These are phyloP conservation scores for Colletotrichum kahawae DNA, from an alignment of 2,329 filamentous ascomycete genomes.

Conservation along the genomic window DNA sequence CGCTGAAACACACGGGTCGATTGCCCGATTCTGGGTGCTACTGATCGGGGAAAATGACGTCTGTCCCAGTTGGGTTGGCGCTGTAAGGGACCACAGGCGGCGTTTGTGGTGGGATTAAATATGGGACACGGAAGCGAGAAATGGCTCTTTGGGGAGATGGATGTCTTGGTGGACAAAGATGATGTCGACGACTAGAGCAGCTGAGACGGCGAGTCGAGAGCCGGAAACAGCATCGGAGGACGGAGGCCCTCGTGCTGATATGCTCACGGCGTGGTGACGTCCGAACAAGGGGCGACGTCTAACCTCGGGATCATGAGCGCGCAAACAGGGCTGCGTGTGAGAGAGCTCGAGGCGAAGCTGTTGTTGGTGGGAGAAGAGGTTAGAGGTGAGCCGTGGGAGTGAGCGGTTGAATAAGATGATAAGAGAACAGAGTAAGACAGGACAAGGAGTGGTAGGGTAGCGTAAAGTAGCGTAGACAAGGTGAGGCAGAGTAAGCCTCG, in stretches of 20 bases:
- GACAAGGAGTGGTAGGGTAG: constrained; percentile 1
- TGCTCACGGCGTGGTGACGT: background rate
- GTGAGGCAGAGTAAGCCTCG: background rate
- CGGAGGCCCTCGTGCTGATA: background rate
- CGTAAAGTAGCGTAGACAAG: background rate
- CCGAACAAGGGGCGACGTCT: background rate
- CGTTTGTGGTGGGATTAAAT: background rate
- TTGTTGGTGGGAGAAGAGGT: background rate
- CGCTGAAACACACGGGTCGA: constrained; percentile 17
- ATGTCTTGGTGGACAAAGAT: background rate
- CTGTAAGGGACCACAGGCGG: background rate
- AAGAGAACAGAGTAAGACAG: background rate
- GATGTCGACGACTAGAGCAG: background rate
- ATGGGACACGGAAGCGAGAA: constrained; percentile 8
- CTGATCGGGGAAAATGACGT: constrained; percentile 14
- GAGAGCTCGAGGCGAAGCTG: background rate
- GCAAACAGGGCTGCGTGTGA: background rate
- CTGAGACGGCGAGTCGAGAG: background rate
- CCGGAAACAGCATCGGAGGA: background rate
- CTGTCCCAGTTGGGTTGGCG: background rate
- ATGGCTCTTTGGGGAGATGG: background rate
- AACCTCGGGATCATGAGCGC: background rate
- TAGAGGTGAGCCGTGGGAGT: background rate
- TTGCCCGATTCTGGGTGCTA: background rate
- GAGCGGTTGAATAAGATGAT: background rate